Percentiles rank a stretch among this genome's conserved stretches.
phyloP scores from a whole-genome alignment of 2,329 filamentous ascomycete species.

The Ramichloridium luteum region DNA sequence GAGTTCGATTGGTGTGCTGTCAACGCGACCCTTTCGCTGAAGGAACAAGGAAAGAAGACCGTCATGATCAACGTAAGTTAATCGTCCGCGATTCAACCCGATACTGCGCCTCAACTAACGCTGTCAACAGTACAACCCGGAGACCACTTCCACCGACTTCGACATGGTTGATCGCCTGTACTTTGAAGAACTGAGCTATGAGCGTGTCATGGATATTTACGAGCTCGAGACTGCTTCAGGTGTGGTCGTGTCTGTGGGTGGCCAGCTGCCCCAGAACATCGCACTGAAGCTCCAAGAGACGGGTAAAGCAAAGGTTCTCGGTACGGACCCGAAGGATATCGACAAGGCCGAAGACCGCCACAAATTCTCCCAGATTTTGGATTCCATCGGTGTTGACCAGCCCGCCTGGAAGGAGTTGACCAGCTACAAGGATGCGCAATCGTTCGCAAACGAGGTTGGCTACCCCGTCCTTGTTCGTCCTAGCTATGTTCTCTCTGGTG shows the following conservation, averaged over 20 bases:
- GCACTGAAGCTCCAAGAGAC: conserved; percentile 85
- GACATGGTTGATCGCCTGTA: conserved; percentile 86
- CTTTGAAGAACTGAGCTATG: conserved; percentile 93
- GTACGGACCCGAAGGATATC: conserved; percentile 86
- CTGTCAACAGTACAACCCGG: conserved; percentile 50
- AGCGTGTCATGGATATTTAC: conserved; percentile 89
- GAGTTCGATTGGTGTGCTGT: conserved; percentile 99
- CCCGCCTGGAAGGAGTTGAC: conserved; percentile 96
- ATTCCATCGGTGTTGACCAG: conserved; percentile 93
- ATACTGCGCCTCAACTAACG: too few relatives aligned
- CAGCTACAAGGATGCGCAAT: conserved; percentile 74
- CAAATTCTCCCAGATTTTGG: conserved; percentile 95
- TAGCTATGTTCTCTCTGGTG: conserved; percentile 89
- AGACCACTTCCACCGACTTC: conserved; percentile 66
- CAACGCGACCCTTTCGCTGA: conserved; percentile 71
- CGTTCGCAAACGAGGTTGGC: conserved; percentile 70
- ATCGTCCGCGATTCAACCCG: too few relatives aligned
- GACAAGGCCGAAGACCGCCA: conserved; percentile 97
- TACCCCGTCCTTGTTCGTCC: conserved; percentile 95
- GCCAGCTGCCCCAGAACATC: conserved; percentile 95
- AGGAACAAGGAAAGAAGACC: conserved; percentile 86
- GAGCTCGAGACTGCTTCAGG: conserved; percentile 76
- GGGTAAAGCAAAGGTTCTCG: conserved; percentile 79
- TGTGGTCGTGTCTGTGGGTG: conserved; percentile 90
- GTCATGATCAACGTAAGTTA: conserved; percentile 98